Conservation (phyloP, 345 rosid species). For the Acer yangbiense region DNA sequence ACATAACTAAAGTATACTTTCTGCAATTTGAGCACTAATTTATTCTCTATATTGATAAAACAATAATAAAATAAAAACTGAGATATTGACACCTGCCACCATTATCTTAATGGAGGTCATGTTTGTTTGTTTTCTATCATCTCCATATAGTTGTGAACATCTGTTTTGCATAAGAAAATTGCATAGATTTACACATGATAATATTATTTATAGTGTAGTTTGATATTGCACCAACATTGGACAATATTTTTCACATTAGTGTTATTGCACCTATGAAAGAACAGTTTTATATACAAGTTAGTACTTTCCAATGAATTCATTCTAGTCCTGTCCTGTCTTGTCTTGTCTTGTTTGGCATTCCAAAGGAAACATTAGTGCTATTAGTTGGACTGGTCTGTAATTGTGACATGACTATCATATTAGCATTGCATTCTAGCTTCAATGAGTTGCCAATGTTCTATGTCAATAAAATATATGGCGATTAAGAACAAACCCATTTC, state of each 20-base stretch:
- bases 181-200: neutral
- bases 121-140: neutral
- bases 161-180: neutral
- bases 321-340: neutral
- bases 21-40: neutral
- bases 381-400: too few species aligned
- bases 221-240: neutral
- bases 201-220: too few species aligned
- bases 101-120: neutral
- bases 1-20: neutral
- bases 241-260: neutral
- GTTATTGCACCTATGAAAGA: neutral
- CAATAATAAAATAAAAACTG: neutral
- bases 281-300: neutral
- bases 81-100: neutral
- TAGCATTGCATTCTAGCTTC: neutral
- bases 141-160: conserved; percentile 2
- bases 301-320: neutral
- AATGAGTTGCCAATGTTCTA: neutral
- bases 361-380: too few species aligned
- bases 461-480: neutral
- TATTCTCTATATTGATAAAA: neutral
- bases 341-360: neutral
- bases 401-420: too few species aligned
- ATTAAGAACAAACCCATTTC: neutral